Evolutionary conservation across 2,329 filamentous ascomycete species (phyloP), one percentile per base, ranked within the genome.

Genomic region (Colletotrichum aenigma): DNA sequence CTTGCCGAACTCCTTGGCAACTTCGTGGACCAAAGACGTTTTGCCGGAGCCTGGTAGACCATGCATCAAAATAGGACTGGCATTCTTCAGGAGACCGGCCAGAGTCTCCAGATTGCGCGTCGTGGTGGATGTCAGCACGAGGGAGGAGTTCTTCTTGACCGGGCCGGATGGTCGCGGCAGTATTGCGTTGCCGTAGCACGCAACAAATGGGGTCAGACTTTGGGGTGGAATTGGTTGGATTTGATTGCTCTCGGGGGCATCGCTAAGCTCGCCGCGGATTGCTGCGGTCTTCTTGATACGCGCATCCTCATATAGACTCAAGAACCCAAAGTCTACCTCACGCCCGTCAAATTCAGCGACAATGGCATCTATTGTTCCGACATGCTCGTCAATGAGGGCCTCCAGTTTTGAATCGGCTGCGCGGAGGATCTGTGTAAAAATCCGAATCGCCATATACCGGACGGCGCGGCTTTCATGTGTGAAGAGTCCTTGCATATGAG

Each of bases 21-120:
- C 90, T 82, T 98, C 94, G 78, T 95, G 94, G 16, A 97, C 91
- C 24, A 98, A 85, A 1, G 95, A 93, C 0, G 97, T 98, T 87
- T 99, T 99, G 66, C 97, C 97, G 36, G 94, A 94, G 24, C 97
- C 96, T 9, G 96, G 91, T 16, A 95, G 87, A 2, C 97, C 97
- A 77, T 95, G 92, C 6, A 99, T 88, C 24, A 99, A 88, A 43
- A 98, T 89, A 1, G 97, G 95, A 1, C 92, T 92, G 1, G 91
- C 83, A 6, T 88, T 88, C 60, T 94, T 92, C 34, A 99, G 87
- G 62, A 93, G 90, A 32, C 85, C 84, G 3, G 94, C 94, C 71
- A 98, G 89, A 13, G 84, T 87, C 80, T 91, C 90, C 48, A 98
- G 87, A 78, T 98, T 99, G 12, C 83, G 83, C 36, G 90, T 85